Evolutionary conservation across 495 filamentous ascomycete species (phyloP).

Genomic region (Halenospora varia): DNA sequence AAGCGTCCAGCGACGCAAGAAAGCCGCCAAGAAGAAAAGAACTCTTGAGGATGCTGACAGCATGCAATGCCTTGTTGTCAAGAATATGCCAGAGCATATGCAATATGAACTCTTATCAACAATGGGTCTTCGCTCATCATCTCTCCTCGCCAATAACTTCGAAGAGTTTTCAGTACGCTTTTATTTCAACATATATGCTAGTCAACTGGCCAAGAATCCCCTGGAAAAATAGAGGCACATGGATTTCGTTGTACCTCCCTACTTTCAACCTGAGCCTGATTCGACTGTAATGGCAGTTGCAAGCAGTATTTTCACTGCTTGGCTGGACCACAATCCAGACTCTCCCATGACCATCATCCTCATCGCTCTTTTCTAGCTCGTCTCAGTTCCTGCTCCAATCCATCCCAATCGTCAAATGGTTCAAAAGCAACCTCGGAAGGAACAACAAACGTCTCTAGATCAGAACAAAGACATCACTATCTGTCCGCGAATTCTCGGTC

Average conservation of each 20-base stretch:
- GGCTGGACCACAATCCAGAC: slow-evolving; percentile 2
- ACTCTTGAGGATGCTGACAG: background rate
- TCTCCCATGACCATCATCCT: too few species aligned
- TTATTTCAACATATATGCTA: slow-evolving; percentile 6
- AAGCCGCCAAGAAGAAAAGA: background rate
- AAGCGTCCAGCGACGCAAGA: slow-evolving; percentile 5
- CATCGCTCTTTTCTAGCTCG: background rate
- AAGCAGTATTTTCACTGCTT: background rate
- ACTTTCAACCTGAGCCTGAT: background rate
- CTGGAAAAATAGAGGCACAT: background rate
- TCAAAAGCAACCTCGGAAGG: too few species aligned
- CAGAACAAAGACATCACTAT: too few species aligned
- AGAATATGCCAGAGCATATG: background rate
- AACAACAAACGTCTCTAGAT: too few species aligned
- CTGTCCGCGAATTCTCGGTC: too few species aligned
- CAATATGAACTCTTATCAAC: background rate
- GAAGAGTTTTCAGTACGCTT: background rate
- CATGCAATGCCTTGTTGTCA: background rate
- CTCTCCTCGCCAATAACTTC: background rate
- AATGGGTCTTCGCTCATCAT: background rate
- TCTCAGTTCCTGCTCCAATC: too few species aligned
- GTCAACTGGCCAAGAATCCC: background rate
- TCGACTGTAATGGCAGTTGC: slow-evolving; percentile 8
- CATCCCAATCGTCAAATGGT: too few species aligned
- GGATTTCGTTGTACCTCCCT: slow-evolving; percentile 1